A percentile compares a stretch with the other conserved stretches of the same genome.
Evolutionary conservation across 2,329 filamentous ascomycete species (phyloP).

Genomic region (Verticillium zaregamsianum): DNA sequence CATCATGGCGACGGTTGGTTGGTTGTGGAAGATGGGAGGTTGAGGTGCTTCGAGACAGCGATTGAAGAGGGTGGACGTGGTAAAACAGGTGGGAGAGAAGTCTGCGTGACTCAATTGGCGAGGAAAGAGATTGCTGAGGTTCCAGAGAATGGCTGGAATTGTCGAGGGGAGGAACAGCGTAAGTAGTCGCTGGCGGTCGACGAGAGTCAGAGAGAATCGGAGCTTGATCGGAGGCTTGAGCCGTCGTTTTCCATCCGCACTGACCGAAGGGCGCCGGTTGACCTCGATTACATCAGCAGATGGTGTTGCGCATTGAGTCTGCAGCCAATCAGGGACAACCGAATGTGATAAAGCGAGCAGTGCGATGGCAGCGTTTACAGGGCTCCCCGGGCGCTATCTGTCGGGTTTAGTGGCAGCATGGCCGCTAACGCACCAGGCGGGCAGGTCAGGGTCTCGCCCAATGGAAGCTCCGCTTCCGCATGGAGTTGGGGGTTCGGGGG

Average conservation of each 20-base stretch:
- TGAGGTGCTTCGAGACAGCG: background rate
- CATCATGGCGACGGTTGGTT: constrained; percentile 32
- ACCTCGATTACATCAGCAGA: background rate
- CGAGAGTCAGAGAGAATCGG: constrained; percentile 14
- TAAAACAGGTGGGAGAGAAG: background rate
- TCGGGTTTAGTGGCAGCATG: background rate
- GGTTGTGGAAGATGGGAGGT: background rate
- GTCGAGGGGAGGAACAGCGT: background rate
- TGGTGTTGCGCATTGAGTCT: background rate
- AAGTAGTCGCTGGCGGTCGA: background rate
- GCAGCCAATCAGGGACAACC: background rate
- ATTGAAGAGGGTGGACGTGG: background rate
- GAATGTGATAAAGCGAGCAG: background rate
- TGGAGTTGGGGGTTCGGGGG: background rate
- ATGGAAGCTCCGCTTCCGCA: background rate
- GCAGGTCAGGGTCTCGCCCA: background rate
- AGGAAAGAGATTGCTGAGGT: background rate
- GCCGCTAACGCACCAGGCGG: background rate
- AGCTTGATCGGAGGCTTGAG: constrained; percentile 21
- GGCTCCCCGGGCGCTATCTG: background rate
- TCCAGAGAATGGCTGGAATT: background rate
- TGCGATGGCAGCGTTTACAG: background rate
- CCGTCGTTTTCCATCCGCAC: constrained; percentile 13
- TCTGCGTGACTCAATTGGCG: background rate
- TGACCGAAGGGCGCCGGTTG: background rate